A percentile compares a stretch with the other conserved stretches of the same genome.
phyloP scores from a whole-genome alignment of 805 yeast species.

The Jamesozyma spencerorum region DNA sequence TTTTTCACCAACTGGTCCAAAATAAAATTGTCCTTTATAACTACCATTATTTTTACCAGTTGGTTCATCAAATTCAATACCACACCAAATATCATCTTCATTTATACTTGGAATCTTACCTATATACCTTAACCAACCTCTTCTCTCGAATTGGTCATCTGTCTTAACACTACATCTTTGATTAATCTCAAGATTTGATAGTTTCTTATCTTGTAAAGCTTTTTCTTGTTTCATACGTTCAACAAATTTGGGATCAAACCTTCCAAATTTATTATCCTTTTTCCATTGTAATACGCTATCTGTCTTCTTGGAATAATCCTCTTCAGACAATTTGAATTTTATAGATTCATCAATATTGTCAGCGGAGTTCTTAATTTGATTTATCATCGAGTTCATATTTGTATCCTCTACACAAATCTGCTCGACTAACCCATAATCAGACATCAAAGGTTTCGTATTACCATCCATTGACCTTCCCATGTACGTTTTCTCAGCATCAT shows the following conservation, averaged over 20 bases:
- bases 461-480: neutral
- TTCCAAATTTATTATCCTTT: conserved; percentile 53
- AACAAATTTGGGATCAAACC: conserved; percentile 50
- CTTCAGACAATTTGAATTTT: conserved; percentile 18
- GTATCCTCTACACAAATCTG: conserved; percentile 44
- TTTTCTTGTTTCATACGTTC: conserved; percentile 23
- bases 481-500: neutral
- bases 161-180: conserved; percentile 41
- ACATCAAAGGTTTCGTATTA: neutral
- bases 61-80: conserved; percentile 78
- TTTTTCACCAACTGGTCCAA: conserved; percentile 40
- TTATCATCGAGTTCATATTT: conserved; percentile 44
- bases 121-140: conserved; percentile 62
- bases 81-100: conserved; percentile 57
- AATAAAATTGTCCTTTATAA: conserved; percentile 50
- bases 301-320: conserved; percentile 40
- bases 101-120: conserved; percentile 57
- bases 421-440: neutral
- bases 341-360: conserved; percentile 10
- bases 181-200: conserved; percentile 36
- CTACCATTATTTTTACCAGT: conserved; percentile 80
- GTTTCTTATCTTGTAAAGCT: conserved; percentile 25
- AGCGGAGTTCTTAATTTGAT: conserved; percentile 25
- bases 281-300: conserved; percentile 77
- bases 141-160: conserved; percentile 31